Conservation (phyloP, 129 eudicot species). For the Artemisia tridentata region DNA sequence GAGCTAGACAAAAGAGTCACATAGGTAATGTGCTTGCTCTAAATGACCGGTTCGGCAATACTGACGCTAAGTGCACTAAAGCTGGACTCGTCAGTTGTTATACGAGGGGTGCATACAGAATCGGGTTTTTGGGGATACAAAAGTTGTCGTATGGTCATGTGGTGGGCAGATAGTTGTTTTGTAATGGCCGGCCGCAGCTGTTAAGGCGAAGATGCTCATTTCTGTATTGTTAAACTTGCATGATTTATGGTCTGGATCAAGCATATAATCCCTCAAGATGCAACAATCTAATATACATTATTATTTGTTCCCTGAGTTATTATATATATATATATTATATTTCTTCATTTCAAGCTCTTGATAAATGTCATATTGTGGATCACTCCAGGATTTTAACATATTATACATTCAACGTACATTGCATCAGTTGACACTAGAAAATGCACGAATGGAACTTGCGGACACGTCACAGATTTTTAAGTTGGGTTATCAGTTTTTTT, state of each 20-base stretch:
- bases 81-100: background rate
- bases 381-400: too few species aligned
- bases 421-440: too few species aligned
- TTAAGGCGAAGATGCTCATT: conserved; percentile 14
- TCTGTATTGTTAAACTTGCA: too few species aligned
- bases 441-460: too few species aligned
- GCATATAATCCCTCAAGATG: background rate
- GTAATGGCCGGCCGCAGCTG: background rate
- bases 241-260: background rate
- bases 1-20: conserved; percentile 24
- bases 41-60: conserved; percentile 57
- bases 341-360: too few species aligned
- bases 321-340: too few species aligned
- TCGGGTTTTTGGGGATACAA: background rate
- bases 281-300: background rate
- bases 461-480: too few species aligned
- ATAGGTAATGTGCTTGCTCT: conserved; percentile 54
- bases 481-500: too few species aligned
- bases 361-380: too few species aligned
- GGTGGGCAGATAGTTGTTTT: background rate
- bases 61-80: background rate
- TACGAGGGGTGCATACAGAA: background rate
- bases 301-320: too few species aligned
- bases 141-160: background rate
- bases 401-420: too few species aligned